Base-by-base conservation (phyloP, 768 basidiomycete species). In the Boletellus ananiceps region DNA sequence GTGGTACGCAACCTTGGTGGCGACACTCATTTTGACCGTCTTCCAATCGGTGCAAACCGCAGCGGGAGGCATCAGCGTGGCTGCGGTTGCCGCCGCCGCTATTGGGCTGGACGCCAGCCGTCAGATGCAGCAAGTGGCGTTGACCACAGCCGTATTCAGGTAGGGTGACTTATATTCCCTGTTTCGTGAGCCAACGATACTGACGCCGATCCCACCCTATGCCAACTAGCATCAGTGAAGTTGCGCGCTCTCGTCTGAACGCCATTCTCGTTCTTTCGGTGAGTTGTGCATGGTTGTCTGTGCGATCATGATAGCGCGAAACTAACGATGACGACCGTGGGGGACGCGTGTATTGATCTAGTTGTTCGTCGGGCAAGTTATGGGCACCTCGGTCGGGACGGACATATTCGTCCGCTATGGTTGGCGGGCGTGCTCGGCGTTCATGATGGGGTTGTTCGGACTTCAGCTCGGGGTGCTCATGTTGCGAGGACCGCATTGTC, bases 281-380 rank as follows among this genome's bases (percentile, higher is more conserved):
- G 59, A 53, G 76, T 29, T 2, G 11, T 64, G 14, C 18, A 8
- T n/a, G 12, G 12, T 8, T 15, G 7, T 36, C 23, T 4, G 23
- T 25, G 23, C 23, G 23, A 7, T 5, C 23, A 25, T 25, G 23
- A 25, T 25, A 25, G 5, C 4, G 23, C 4, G 6, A 25, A 25
- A 25, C 23, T 25, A 25, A 25, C 23, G 23, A 25, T 7, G 23
- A 25, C 23, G 23, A 25, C 23, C 19, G 19, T 19, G 19, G 19
- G 19, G 19, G 23, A 25, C 4, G 2, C 6, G 23, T 25, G 23
- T 25, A 25, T 25, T 1, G 9, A 8, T 21, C 21, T 44, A 74
- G 69, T 54, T 86, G 25, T 89, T 89, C 65, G 74, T 87, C 19
- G 90, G 90, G 0, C 88, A 92, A 70, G 84, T 91, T 8, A 82